A percentile compares a stretch with the other conserved stretches of the same genome.
These are phyloP conservation scores for Grifola frondosa DNA, from an alignment of 1,284 basidiomycete species.

Conservation along the genomic window DNA sequence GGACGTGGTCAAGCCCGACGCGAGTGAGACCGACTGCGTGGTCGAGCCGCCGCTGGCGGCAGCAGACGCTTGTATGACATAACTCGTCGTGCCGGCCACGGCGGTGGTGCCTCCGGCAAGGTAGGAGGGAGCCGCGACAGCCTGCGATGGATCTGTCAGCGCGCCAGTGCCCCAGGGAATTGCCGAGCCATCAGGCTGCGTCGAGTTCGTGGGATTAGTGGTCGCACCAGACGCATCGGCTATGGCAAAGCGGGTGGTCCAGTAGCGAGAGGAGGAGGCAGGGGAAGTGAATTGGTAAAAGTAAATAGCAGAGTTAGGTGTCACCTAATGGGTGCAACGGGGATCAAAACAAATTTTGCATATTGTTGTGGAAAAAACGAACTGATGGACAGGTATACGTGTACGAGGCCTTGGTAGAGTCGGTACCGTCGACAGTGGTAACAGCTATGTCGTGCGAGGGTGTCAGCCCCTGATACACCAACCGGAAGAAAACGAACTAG, in stretches of 20 bases:
- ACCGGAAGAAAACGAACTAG: slow-evolving; percentile 44
- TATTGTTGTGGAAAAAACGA: background rate
- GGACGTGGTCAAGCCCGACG: too few relatives aligned
- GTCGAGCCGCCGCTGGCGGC: too few relatives aligned
- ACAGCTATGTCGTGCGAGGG: slow-evolving; percentile 42
- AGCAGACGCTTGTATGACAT: too few relatives aligned
- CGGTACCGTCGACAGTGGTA: slow-evolving; percentile 58
- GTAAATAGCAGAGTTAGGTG: slow-evolving; percentile 69
- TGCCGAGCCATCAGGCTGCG: slow-evolving; percentile 49
- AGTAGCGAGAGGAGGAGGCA: slow-evolving; percentile 43
- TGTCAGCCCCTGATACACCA: background rate
- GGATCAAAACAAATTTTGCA: background rate
- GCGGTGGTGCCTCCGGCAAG: background rate
- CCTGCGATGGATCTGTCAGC: slow-evolving; percentile 41
- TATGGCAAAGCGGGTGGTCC: slow-evolving; percentile 84
- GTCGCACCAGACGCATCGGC: slow-evolving; percentile 51
- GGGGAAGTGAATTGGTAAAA: slow-evolving; percentile 74
- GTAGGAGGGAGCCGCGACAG: slow-evolving; percentile 24
- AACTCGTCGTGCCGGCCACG: background rate
- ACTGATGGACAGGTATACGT: slow-evolving; percentile 68
- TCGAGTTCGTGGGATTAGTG: slow-evolving; percentile 48
- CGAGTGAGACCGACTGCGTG: too few relatives aligned
- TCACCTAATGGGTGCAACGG: slow-evolving; percentile 44
- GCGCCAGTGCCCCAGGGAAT: slow-evolving; percentile 72
- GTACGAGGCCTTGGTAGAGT: slow-evolving; percentile 40